Base-by-base conservation (phyloP, 2,329 filamentous ascomycete species). In the Sarocladium brachiariae region DNA sequence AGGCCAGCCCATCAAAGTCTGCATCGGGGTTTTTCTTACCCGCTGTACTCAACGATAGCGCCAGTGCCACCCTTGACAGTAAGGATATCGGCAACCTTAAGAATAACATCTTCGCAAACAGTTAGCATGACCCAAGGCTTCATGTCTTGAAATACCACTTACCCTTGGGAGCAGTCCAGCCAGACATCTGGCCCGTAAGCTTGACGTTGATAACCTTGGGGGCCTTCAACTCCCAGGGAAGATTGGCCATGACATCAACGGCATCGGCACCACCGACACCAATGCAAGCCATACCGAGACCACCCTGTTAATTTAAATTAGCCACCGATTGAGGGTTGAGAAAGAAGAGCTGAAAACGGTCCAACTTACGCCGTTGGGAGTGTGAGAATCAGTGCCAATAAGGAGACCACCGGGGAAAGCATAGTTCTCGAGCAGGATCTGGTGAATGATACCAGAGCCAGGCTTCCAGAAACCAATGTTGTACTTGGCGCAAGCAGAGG, bases 381-480 rank as follows among this genome's bases (percentile, higher is more conserved):
- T 97, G 78, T 99, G 93, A 52, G 90, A 96, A 71, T 97, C 92
- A 61, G 92, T 97, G 70, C 93, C 93, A 67, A 97, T 97, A 67
- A 99, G 83, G 53, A 99, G 83, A 81, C 86, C 92, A 81, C 93
- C 93, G 58, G 93, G 93, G 86, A 97, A 97, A 70, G 91, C 91
- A 71, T 97, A 97, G 81, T 97, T 97, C 78, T 99, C 93, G 53
- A 97, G 83, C 57, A 97, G 74, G 66, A 97, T 97, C 79, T 97
- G 93, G 77, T 99, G 93, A 63, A 99, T 99, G 70, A 97, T 99
- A 80, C 93, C 93, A 68, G 92, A 96, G 62, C 93, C 93, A 58
- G 93, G 93, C 72, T 83, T 89, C 93, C 93, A 99, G 86, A 97
- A 97, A 78, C 93, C 93, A 70, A 97, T 97, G 81, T 97, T 92